Percentiles rank a stretch among this genome's conserved stretches.
phyloP scores from a whole-genome alignment of 164 flowering plant species.

The Warburgia ugandensis region DNA sequence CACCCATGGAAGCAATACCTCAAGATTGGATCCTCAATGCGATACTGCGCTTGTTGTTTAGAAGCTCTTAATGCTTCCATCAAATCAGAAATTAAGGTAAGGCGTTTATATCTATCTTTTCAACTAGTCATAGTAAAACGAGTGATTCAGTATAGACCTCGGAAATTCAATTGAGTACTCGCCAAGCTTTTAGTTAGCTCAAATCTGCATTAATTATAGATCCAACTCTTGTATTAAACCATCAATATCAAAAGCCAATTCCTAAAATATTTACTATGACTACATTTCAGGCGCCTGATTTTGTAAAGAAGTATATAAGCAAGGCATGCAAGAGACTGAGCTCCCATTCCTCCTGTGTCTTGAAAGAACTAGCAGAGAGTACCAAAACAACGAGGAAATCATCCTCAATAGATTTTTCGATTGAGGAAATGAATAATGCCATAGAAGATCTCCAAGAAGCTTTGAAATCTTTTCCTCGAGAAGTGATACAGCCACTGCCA shows the following conservation, averaged over 20 bases:
- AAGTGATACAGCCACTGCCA: background rate
- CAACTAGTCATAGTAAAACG: background rate
- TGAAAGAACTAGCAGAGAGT: constrained; percentile 40
- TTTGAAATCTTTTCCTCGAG: constrained; percentile 7
- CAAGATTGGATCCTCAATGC: constrained; percentile 43
- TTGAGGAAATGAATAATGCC: constrained; percentile 39
- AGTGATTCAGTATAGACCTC: background rate
- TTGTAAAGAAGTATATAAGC: constrained; percentile 25
- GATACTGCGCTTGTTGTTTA: constrained; percentile 57
- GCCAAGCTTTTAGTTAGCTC: too few species aligned
- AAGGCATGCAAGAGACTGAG: constrained; percentile 19
- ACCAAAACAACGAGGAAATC: constrained; percentile 47
- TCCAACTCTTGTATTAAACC: background rate
- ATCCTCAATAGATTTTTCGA: constrained; percentile 26
- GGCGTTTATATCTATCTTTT: background rate
- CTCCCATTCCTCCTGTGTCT: constrained; percentile 26
- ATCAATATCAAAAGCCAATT: too few species aligned
- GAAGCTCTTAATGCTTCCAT: constrained; percentile 61
- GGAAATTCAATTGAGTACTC: background rate
- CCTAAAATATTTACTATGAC: too few species aligned
- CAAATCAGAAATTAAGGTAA: constrained; percentile 45
- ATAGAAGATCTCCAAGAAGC: constrained; percentile 13
- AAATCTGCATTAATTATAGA: background rate
- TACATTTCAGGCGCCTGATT: constrained; percentile 28
- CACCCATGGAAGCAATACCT: constrained; percentile 88